Conservation (phyloP, 495 filamentous ascomycete species). For the Neurospora tetraspora region DNA sequence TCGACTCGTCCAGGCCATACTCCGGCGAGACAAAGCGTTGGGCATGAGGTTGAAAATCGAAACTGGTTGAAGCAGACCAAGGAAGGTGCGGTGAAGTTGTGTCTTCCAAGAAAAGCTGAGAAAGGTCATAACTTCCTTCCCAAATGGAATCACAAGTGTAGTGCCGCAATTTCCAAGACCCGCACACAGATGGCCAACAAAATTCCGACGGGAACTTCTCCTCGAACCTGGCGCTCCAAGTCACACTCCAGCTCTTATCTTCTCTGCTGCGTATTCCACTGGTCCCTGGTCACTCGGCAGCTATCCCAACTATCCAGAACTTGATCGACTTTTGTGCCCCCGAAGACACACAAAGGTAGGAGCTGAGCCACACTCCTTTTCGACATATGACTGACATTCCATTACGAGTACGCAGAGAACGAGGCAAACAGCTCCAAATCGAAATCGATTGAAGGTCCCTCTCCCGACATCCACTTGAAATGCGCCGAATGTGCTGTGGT, state of each 20-base stretch:
- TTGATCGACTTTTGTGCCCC: neutral
- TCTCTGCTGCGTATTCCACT: neutral
- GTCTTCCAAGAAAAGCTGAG: neutral
- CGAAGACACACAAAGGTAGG: neutral
- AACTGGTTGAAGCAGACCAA: neutral
- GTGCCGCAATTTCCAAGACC: neutral
- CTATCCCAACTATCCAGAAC: neutral
- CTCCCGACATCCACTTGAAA: neutral
- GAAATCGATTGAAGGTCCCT: neutral
- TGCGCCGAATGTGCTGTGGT: neutral
- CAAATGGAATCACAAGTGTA: neutral
- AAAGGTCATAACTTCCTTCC: neutral
- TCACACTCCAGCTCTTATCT: neutral
- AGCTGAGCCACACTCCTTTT: neutral
- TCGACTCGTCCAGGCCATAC: neutral
- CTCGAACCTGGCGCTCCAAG: neutral
- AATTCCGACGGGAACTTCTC: neutral
- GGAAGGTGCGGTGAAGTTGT: neutral
- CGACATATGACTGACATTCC: neutral
- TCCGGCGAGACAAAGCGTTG: neutral
- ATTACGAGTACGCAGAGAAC: neutral
- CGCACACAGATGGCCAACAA: neutral
- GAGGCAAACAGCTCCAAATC: neutral
- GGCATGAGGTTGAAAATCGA: neutral
- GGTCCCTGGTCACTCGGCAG: neutral